Evolutionary conservation across 2,329 filamentous ascomycete species (phyloP).

Genomic region (Penicillium sp.): DNA sequence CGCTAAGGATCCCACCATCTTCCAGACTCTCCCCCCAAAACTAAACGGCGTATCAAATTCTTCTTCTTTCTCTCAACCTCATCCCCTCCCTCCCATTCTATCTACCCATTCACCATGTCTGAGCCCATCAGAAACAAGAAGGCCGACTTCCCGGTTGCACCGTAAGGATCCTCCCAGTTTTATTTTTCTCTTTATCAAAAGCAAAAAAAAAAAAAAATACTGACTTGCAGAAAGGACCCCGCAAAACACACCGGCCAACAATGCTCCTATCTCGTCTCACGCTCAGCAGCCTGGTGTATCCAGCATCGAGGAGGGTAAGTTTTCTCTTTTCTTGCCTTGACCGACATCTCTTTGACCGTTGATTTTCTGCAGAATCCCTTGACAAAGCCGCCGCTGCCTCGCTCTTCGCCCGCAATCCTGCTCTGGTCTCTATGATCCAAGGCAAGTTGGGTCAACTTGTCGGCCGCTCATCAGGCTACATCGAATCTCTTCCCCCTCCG

Average conservation of each 20-base stretch:
- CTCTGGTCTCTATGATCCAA: slow-evolving; percentile 95
- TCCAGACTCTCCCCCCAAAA: slow-evolving; percentile 32
- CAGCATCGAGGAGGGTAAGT: slow-evolving; percentile 95
- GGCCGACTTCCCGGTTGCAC: slow-evolving; percentile 59
- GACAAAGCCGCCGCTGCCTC: slow-evolving; percentile 83
- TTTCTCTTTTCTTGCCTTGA: slow-evolving; percentile 1
- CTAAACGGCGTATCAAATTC: slow-evolving; percentile 40
- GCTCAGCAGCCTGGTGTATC: slow-evolving; percentile 91
- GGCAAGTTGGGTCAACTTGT: slow-evolving; percentile 91
- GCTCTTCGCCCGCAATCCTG: slow-evolving; percentile 93
- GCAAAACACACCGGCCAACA: slow-evolving; percentile 94
- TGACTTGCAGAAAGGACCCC: slow-evolving; percentile 67
- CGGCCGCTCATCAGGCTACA: slow-evolving; percentile 93
- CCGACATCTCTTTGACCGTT: slow-evolving; percentile 11
- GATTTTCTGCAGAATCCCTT: slow-evolving; percentile 68
- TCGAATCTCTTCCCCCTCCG: slow-evolving; percentile 89
- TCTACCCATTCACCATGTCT: slow-evolving; percentile 56
- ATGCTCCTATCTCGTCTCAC: slow-evolving; percentile 95
- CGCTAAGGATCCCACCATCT: slow-evolving; percentile 44
- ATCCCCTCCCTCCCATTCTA: slow-evolving; percentile 7
- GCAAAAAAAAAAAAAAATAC: slow-evolving; percentile 21
- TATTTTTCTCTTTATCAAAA: slow-evolving; percentile 14
- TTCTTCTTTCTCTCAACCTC: slow-evolving; percentile 27
- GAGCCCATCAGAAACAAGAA: slow-evolving; percentile 68
- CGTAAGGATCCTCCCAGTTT: slow-evolving; percentile 51